Base-by-base conservation (phyloP, 768 basidiomycete species). In the Boletus tylopilopsis region DNA sequence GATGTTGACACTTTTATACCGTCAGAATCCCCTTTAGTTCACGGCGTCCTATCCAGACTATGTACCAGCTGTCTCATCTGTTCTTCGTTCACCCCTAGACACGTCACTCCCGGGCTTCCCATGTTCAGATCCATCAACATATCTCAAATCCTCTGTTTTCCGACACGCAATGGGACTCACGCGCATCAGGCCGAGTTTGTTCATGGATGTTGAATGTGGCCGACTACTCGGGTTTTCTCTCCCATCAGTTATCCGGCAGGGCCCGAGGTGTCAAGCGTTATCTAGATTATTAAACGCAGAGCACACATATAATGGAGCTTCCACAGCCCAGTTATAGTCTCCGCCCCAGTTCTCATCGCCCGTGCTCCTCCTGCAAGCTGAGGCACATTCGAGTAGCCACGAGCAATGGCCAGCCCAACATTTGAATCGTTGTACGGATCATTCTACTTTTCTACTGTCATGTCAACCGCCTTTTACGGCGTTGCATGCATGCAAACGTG, bases 401-500 rank as follows among this genome's bases (percentile, higher is more conserved):
- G 11, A 34, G 4, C 3, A 27, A 54, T 54, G 53, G 11, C 43
- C 30, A 1, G 5, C 6, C 9, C 19, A 1, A 0, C 8, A 6
- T 25, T 10, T 11, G 46, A n/a, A n/a, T 16, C 18, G 6, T 6
- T 50, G 9, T 56, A 42, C 4, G 21, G 32, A 16, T 18, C 47
- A 0, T 23, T 50, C 35, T 56, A 38, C 39, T 39, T 50, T 30
- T 10, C 43, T 21, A 18, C 16, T 3, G 2, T 55, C 21, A 5
- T 43, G 22, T 36, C 53, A 2, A 43, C 47, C 0, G 32, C 22
- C 5, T 21, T 55, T 42, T 56, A 56, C 0, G 47, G 53, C 2
- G 6, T 42, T 6, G 12, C 46, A 13, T 55, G 54, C 24, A 49
- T 55, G 47, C 54, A 55, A 47, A 38, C 53, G 54, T 55, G 35